Evolutionary conservation across 306 rosid genomes (phyloP), one percentile per base, ranked within the genome.

Genomic region (Carpinus fangiana): DNA sequence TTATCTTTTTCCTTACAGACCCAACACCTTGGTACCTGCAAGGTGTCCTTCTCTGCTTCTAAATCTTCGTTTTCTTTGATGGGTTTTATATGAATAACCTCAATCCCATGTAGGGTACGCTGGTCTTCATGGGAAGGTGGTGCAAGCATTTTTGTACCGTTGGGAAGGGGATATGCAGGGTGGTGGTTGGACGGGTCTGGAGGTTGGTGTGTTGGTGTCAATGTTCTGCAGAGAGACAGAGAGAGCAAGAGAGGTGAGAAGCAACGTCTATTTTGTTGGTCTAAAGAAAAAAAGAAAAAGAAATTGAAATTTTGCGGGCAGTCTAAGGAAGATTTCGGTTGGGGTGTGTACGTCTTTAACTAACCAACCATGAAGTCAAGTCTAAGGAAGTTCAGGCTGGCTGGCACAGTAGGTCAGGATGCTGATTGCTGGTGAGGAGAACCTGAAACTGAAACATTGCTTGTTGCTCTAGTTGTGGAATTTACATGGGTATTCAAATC

Each of bases 281-380:
- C 76, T 21, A 47, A 76, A 65, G 61, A n/a, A 76, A 54, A 26
- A 31, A 31, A 31, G 1, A 31, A 31, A 75, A 52, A 88, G 87
- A 60, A 81, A 78, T 93, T 90, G 98, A 87, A 88, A 60, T 82
- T 81, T 93, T 92, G 98, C 96, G 85, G 92, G 87, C 90, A 92
- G 81, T 90, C 62, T 65, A 94, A 86, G 98, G 90, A 87, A 94
- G 82, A 85, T 54, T 83, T 82, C 82, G 78, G 95, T 89, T 92
- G 91, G 72, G 83, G 55, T 12, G 81, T 76, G 45, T 73, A 86
- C 93, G 81, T 94, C 97, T 77, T 80, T 57, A 87, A 86, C 92
- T 69, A 81, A 92, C 90, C 14, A 76, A 47, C 16, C 65, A 21
- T 59, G 65, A 9, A 12, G 36, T 18, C 65, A 4, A 4, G 8